A percentile compares a stretch with the other conserved stretches of the same genome.
Evolutionary conservation across 2,329 filamentous ascomycete genomes (phyloP).

Genomic region (Metarhizium anisopliae): DNA sequence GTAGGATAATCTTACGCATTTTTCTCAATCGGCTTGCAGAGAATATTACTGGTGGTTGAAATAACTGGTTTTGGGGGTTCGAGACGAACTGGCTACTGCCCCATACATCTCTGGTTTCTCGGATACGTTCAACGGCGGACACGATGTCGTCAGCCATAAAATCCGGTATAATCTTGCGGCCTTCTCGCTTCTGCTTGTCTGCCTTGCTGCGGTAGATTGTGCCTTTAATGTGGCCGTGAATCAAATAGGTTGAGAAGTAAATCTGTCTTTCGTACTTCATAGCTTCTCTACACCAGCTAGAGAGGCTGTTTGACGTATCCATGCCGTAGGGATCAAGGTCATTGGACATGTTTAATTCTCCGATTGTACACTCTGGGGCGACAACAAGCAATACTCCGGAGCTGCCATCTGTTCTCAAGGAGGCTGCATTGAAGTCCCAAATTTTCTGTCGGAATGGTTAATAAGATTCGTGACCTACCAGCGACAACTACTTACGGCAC

Average conservation of each 20-base stretch:
- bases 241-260: conserved; percentile 6
- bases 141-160: conserved; percentile 5
- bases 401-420: conserved; percentile 9
- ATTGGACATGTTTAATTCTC: conserved; percentile 8
- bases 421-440: conserved; percentile 16
- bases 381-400: conserved; percentile 17
- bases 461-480: background rate
- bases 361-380: conserved; percentile 16
- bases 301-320: background rate
- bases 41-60: conserved; percentile 9
- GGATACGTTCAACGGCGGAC: background rate
- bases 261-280: conserved; percentile 8
- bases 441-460: conserved; percentile 14
- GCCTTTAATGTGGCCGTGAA: conserved; percentile 2
- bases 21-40: conserved; percentile 5
- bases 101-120: conserved; percentile 7
- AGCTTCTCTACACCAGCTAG: conserved; percentile 9
- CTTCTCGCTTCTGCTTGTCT: background rate
- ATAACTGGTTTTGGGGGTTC: background rate
- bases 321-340: conserved; percentile 7
- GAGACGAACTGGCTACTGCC: conserved; percentile 11
- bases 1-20: conserved; percentile 12
- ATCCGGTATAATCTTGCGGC: background rate
- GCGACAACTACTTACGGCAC: background rate
- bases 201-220: background rate